phyloP scores from a whole-genome alignment of 306 rosid genomes.

The Prunus kanzakura region DNA sequence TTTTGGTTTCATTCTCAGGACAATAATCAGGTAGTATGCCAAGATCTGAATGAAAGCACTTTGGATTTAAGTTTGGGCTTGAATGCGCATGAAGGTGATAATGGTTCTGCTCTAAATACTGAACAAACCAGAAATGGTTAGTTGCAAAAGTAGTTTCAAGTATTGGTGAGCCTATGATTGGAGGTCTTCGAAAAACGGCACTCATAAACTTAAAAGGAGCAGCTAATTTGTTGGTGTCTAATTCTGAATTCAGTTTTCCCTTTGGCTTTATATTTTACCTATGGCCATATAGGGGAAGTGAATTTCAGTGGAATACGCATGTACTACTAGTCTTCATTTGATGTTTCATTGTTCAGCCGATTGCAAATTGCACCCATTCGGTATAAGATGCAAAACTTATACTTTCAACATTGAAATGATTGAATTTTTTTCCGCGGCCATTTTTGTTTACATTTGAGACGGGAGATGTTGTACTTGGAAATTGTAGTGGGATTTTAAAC shows the following conservation, averaged over 20 bases:
- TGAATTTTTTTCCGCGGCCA: conserved; percentile 10
- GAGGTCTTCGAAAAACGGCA: background rate
- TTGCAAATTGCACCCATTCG: conserved; percentile 6
- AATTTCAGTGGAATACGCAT: conserved; percentile 30
- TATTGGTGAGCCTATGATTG: conserved; percentile 11
- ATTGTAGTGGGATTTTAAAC: background rate
- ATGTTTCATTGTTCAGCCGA: conserved; percentile 35
- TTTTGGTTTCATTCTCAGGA: conserved; percentile 47
- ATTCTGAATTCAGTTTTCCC: conserved; percentile 22
- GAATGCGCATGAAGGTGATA: conserved; percentile 63
- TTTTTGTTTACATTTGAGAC: background rate
- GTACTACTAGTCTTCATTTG: conserved; percentile 28
- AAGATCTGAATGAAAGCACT: conserved; percentile 92
- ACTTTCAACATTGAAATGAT: conserved; percentile 24
- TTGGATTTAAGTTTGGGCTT: conserved; percentile 88
- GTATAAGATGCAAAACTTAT: conserved; percentile 23
- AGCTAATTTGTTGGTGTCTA: conserved; percentile 10
- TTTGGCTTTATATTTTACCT: conserved; percentile 25
- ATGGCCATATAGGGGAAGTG: conserved; percentile 23
- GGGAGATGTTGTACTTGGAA: background rate
- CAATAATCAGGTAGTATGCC: conserved; percentile 60
- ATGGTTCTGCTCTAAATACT: conserved; percentile 49
- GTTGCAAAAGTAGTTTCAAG: conserved; percentile 21
- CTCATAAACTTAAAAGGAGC: conserved; percentile 23
- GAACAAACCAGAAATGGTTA: conserved; percentile 51